Conservation (phyloP, 768 basidiomycete species). For the Rubroboletus satanas region DNA sequence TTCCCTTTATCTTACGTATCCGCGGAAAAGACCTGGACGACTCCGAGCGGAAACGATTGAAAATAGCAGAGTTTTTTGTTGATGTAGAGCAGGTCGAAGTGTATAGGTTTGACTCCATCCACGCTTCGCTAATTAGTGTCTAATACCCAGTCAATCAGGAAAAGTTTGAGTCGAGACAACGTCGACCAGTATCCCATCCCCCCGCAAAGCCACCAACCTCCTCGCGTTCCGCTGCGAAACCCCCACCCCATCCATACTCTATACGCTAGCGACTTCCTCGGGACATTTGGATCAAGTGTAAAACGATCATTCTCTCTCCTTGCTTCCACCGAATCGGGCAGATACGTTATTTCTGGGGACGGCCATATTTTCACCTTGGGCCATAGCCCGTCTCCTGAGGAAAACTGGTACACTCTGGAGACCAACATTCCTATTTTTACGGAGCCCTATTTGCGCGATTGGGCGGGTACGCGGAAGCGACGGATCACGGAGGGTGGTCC, state of each 20-base stretch:
- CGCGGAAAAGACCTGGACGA: constrained; percentile 50
- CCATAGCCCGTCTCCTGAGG: constrained; percentile 19
- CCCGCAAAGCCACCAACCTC: constrained; percentile 56
- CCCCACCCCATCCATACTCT: constrained; percentile 49
- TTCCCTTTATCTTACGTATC: constrained; percentile 60
- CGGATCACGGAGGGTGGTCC: constrained; percentile 51
- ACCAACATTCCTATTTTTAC: constrained; percentile 19
- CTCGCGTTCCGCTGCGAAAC: constrained; percentile 50
- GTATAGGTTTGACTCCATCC: constrained; percentile 48
- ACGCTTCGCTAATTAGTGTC: constrained; percentile 1
- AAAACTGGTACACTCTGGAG: constrained; percentile 28
- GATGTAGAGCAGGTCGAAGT: constrained; percentile 63
- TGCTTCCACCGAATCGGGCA: constrained; percentile 41
- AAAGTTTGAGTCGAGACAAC: constrained; percentile 39
- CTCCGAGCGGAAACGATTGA: constrained; percentile 51
- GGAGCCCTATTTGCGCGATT: constrained; percentile 18
- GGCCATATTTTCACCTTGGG: constrained; percentile 45
- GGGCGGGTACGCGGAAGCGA: constrained; percentile 29
- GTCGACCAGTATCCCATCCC: constrained; percentile 54
- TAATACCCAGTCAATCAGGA: constrained; percentile 32
- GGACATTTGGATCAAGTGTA: constrained; percentile 25
- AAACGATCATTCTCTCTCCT: constrained; percentile 46
- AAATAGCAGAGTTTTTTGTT: constrained; percentile 51
- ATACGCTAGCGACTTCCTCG: constrained; percentile 42
- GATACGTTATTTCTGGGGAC: constrained; percentile 46